Evolutionary conservation across 306 rosid species (phyloP), one percentile per base, ranked within the genome.

Genomic region (Spatholobus suberectus): DNA sequence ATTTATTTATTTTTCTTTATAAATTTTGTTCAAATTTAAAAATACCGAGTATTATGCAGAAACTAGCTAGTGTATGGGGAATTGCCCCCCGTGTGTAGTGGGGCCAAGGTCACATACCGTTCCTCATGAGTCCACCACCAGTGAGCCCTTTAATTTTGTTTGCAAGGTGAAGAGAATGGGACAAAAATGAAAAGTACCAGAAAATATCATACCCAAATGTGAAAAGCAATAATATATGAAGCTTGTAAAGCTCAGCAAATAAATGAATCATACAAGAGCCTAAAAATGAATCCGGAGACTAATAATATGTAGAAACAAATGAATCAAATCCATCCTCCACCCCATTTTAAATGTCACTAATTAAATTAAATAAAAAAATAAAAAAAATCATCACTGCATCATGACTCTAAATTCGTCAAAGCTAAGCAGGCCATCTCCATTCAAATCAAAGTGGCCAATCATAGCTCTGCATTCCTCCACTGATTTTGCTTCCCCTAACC

Each of bases 341-440:
- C n/a, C 51, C n/a, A 44, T 11, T 44, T 6, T 3, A 46, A 13
- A 46, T 15, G 14, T 15, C n/a, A 49, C 55, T 5, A 20, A 3
- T 9, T 0, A 26, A 12, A 59, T 1, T 2, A 26, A 57, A 12
- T 3, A 15, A 47, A 37, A 4, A 37, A 52, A 51, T 1, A 55
- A 57, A 9, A 0, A 37, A n/a, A 51, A 17, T 11, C 0, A 37
- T 68, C 54, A 68, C 29, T 61, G 73, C 94, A 90, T 92, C 96
- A 92, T 92, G 34, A 78, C 29, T 69, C 62, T 77, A 29, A 78
- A 78, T 15, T 69, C 83, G 2, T 79, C 58, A 52, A 69, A 79
- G 58, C 77, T 4, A 15, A 92, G 82, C 14, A 86, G 24, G 12
- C 97, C 97, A 23, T 92, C 97, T 0, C 97, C 94, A 73, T 92